Evolutionary conservation across 1,284 basidiomycete species (phyloP).

Genomic region (Bjerkandera adusta): DNA sequence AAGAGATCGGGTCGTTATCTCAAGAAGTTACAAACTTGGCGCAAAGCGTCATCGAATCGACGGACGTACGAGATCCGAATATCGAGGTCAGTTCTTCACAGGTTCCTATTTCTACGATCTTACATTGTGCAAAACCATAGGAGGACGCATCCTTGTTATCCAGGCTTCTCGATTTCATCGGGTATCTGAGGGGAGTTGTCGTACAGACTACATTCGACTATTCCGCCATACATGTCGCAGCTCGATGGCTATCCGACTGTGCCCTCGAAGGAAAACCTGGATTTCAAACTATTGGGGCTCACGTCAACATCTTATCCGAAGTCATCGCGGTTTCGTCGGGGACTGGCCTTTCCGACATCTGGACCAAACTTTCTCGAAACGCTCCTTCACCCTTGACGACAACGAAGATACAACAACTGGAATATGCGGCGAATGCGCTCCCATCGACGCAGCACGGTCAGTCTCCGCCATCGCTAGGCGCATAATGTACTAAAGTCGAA

Average conservation of each 20-base stretch:
- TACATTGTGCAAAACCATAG: neutral
- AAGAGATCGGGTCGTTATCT: no score
- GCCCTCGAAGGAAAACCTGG: conserved; percentile 33
- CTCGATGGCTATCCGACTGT: conserved; percentile 39
- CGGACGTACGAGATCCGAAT: neutral
- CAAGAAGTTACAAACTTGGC: no score
- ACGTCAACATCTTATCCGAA: conserved; percentile 35
- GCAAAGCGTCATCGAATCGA: neutral
- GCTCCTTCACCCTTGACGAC: neutral
- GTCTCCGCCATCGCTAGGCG: neutral
- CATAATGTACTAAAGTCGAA: neutral
- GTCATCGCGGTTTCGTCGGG: conserved; percentile 52
- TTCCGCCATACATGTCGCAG: conserved; percentile 43
- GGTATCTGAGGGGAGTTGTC: conserved; percentile 33
- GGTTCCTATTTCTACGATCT: no score
- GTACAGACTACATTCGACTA: conserved; percentile 39
- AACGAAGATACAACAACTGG: conserved; percentile 1
- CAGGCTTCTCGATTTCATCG: conserved; percentile 35
- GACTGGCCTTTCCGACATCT: conserved; percentile 38
- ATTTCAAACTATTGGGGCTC: conserved; percentile 32
- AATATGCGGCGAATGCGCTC: conserved; percentile 3
- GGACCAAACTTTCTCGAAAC: conserved; percentile 5
- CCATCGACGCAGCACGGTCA: neutral
- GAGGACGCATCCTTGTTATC: conserved; percentile 24
- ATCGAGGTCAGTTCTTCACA: neutral